A percentile compares a stretch with the other conserved stretches of the same genome.
Conservation (phyloP, 345 rosid species). For the Ceriops zippeliana region DNA sequence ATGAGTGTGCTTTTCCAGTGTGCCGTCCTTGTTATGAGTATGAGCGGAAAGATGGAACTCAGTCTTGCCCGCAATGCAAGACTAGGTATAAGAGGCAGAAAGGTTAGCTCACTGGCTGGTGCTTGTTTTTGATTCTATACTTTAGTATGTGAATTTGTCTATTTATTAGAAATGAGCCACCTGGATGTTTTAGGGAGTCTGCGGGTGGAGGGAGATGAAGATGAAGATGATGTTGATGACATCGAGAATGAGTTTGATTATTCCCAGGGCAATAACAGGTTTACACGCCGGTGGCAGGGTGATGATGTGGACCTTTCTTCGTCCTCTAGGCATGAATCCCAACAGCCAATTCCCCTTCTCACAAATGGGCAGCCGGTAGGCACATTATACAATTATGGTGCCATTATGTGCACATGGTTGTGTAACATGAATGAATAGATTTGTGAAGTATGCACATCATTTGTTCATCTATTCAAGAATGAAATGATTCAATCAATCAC, state of each 20-base stretch:
- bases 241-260: conserved; percentile 89
- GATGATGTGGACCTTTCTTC: conserved; percentile 80
- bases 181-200: conserved; percentile 63
- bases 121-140: not conserved
- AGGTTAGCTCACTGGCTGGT: conserved; percentile 41
- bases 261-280: conserved; percentile 57
- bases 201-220: conserved; percentile 95
- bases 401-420: not conserved
- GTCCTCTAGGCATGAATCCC: conserved; percentile 89
- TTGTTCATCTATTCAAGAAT: no score
- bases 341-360: conserved; percentile 85
- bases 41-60: conserved; percentile 97
- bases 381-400: conserved; percentile 9
- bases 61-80: conserved; percentile 99
- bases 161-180: not conserved
- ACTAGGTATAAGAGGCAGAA: conserved; percentile 91
- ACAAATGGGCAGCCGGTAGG: conserved; percentile 79
- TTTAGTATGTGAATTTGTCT: not conserved
- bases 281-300: conserved; percentile 74
- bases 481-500: no score
- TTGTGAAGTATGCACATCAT: not conserved
- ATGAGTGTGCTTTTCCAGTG: conserved; percentile 99
- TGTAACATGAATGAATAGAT: not conserved
- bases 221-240: conserved; percentile 97
- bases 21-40: conserved; percentile 98